Evolutionary conservation across 225 moss, liverwort and hornwort genomes (phyloP).

Genomic region (Polytrichum commune): DNA sequence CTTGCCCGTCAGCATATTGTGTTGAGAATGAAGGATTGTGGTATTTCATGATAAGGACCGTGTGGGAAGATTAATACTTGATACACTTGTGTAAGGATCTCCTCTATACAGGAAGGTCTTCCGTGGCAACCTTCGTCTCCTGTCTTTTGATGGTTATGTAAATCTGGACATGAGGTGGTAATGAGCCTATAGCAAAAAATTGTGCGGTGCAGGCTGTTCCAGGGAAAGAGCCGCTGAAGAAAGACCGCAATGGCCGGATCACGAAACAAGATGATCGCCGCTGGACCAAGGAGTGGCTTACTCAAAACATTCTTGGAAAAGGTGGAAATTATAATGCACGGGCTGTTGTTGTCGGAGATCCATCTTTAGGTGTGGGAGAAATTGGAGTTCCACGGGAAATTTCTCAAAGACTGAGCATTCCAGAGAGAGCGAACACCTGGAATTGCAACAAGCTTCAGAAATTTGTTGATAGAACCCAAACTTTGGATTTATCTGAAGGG

Average conservation of each 20-base stretch:
- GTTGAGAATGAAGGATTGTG: too few species aligned
- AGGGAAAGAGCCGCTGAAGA: slow-evolving; percentile 37
- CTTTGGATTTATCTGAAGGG: slow-evolving; percentile 27
- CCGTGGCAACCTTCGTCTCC: too few species aligned
- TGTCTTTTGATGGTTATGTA: too few species aligned
- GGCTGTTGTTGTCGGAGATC: slow-evolving; percentile 69
- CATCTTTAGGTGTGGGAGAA: slow-evolving; percentile 48
- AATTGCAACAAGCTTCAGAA: slow-evolving; percentile 38
- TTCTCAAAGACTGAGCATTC: slow-evolving; percentile 47
- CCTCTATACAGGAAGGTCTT: too few species aligned
- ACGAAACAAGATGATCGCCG: slow-evolving; percentile 55
- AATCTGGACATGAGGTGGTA: too few species aligned
- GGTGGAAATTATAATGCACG: slow-evolving; percentile 53
- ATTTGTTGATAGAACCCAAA: slow-evolving; percentile 16
- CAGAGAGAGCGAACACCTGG: slow-evolving; percentile 39
- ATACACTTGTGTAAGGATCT: too few species aligned
- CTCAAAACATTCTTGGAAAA: slow-evolving; percentile 55
- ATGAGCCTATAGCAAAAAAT: neutral
- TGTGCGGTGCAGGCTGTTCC: slow-evolving; percentile 29
- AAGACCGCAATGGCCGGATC: slow-evolving; percentile 49
- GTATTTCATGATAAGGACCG: too few species aligned
- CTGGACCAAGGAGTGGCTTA: slow-evolving; percentile 66
- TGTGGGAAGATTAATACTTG: too few species aligned
- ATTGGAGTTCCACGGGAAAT: slow-evolving; percentile 68
- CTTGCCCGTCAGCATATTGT: too few species aligned